A percentile compares a stretch with the other conserved stretches of the same genome.
phyloP scores from a whole-genome alignment of 331 rosid genomes.

The Pyracantha coccinea region DNA sequence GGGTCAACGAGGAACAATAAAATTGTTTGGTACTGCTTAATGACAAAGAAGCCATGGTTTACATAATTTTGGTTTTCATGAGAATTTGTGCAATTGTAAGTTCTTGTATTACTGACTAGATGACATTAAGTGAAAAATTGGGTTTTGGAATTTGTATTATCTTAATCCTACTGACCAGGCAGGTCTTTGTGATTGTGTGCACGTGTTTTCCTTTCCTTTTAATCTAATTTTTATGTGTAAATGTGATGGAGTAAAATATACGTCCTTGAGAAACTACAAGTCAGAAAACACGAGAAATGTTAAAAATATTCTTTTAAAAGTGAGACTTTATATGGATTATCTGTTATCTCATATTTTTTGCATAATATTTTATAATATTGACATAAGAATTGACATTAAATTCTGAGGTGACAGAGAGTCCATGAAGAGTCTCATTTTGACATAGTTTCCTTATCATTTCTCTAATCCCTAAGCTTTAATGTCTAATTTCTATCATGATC shows the following conservation, averaged over 20 bases:
- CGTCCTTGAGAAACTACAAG: slow-evolving; percentile 7
- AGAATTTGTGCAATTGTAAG: slow-evolving; percentile 8
- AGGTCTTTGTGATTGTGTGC: no score
- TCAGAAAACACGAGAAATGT: not conserved
- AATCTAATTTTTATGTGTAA: not conserved
- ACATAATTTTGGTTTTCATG: not conserved
- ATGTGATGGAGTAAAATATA: not conserved
- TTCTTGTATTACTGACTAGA: not conserved
- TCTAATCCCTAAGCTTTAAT: no score
- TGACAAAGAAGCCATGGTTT: slow-evolving; percentile 1
- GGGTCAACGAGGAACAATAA: slow-evolving; percentile 19
- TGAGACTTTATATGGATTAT: no score
- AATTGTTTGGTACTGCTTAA: not conserved
- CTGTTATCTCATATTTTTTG: no score
- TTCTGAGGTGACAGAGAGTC: no score
- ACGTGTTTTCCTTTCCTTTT: not conserved
- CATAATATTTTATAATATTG: no score
- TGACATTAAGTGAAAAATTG: slow-evolving; percentile 11
- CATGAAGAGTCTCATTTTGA: no score
- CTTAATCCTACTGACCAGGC: not conserved
- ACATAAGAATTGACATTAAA: no score
- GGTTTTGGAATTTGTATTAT: slow-evolving; percentile 1
- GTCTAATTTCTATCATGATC: no score
- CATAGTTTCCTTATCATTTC: no score
- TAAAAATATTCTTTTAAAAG: rapidly evolving